Base-by-base conservation (phyloP, 78 protist genomes). In the Cavenderia fasciculata region DNA sequence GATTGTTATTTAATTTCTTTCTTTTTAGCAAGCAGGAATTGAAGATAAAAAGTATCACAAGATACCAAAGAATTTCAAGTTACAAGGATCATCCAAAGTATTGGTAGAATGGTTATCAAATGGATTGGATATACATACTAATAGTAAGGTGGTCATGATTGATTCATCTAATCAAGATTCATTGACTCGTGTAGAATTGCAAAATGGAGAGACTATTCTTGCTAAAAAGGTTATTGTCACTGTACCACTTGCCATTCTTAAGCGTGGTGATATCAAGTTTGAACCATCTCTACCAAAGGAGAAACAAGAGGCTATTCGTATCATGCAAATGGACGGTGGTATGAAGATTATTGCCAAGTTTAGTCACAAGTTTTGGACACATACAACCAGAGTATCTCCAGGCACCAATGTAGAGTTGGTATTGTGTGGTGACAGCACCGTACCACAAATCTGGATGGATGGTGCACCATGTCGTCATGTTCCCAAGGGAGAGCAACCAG, bases 381-480 rank as follows among this genome's bases (percentile, higher is more conserved):
- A 33, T 2, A n/a, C n/a, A n/a, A n/a, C n/a, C n/a, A n/a, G n/a
- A n/a, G n/a, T n/a, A n/a, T 63, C 72, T 4, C 38, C 44, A 11
- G n/a, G n/a, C n/a, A n/a, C n/a, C n/a, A 54, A 66, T 47, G 44
- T 59, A 25, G 69, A 79, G 44, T 66, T 79, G 71, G 88, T 79
- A 6, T 68, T 79, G 29, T 79, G 88, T 52, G 88, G 59, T 25
- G 88, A 79, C 59, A 59, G 73, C 21, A 52, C 88, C 14, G 76
- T 79, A 14, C 88, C 88, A 4, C 88, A 79, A 49, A 54, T 79
- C 41, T 79, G 88, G 88, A 79, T 79, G 88, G 88, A 79, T 41
- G 88, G 88, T 29, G 66, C 88, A 79, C 88, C 88, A 10, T 1
- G 27, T 36, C 71, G 88, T 59, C 36, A 62, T 31, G 21, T 79